Conservation (phyloP, 2,329 filamentous ascomycete genomes). For the Botryotinia convoluta region DNA sequence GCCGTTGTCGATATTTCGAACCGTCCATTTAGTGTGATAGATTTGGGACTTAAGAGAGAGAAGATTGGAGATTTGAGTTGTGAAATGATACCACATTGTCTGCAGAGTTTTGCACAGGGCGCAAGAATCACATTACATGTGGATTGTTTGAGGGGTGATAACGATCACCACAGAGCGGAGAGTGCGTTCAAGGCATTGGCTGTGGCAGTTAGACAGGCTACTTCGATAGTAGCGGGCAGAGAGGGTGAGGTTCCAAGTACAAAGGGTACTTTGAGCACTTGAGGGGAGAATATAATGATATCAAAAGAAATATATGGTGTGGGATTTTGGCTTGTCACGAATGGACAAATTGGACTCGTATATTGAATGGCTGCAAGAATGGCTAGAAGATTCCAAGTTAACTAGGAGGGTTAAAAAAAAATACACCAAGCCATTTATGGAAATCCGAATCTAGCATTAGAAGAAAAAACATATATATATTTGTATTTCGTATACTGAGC, state of each 20-base stretch:
- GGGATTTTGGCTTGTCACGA: neutral
- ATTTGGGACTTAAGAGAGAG: slow-evolving; percentile 83
- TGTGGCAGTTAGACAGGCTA: slow-evolving; percentile 78
- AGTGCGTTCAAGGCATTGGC: slow-evolving; percentile 96
- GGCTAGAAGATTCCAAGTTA: neutral
- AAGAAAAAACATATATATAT: neutral
- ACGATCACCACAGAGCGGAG: slow-evolving; percentile 95
- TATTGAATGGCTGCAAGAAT: neutral
- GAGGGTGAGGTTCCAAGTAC: slow-evolving; percentile 95
- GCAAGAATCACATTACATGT: slow-evolving; percentile 93
- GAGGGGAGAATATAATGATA: slow-evolving; percentile 22
- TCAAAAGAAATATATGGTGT: neutral
- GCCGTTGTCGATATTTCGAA: slow-evolving; percentile 95
- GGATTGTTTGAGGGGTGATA: slow-evolving; percentile 83
- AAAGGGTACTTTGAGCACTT: slow-evolving; percentile 80
- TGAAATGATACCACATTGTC: slow-evolving; percentile 96
- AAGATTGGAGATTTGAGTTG: slow-evolving; percentile 90
- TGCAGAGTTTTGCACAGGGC: slow-evolving; percentile 90
- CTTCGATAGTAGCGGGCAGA: slow-evolving; percentile 68
- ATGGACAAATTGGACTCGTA: neutral
- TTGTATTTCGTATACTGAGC: neutral
- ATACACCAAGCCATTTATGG: neutral
- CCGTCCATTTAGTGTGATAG: slow-evolving; percentile 79
- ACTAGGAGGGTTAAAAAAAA: neutral
- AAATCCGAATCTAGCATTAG: neutral